A percentile compares a stretch with the other conserved stretches of the same genome.
Evolutionary conservation across 2,329 filamentous ascomycete species (phyloP).

Genomic region (Falciphora oryzae): DNA sequence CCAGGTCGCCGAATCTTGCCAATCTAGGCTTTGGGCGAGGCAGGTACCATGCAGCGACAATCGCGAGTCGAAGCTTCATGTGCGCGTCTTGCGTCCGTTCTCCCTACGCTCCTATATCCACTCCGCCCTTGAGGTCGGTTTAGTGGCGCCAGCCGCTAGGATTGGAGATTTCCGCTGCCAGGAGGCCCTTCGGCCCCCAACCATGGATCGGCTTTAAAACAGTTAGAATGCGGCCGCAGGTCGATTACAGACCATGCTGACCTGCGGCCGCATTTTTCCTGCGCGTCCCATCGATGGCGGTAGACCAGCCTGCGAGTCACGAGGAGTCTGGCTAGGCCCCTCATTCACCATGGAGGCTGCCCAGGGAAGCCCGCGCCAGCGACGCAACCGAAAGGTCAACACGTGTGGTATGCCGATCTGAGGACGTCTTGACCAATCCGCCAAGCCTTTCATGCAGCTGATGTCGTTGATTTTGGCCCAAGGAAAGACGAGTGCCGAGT

Average conservation of each 20-base stretch:
- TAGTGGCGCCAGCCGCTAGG: no score
- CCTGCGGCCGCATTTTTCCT: not conserved
- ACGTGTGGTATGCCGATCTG: not conserved
- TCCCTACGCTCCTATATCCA: no score
- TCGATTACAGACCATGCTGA: not conserved
- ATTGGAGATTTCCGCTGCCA: no score
- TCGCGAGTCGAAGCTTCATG: not conserved
- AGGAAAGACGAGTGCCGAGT: not conserved
- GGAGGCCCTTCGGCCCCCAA: no score
- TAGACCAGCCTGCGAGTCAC: not conserved
- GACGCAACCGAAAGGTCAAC: constrained; percentile 3
- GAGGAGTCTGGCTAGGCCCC: not conserved
- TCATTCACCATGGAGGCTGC: no score
- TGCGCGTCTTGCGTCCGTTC: not conserved
- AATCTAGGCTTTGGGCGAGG: not conserved
- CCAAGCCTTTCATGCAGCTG: not conserved
- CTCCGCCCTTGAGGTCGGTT: no score
- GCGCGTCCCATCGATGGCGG: not conserved
- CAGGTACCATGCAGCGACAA: not conserved
- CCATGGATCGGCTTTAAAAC: not conserved
- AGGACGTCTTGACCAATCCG: no score
- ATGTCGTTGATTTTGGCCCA: not conserved
- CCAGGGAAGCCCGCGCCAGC: not conserved
- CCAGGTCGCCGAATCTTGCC: not conserved
- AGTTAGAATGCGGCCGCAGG: not conserved